These are phyloP conservation scores for Lobosporangium transversale DNA, from an alignment of 192 early-diverging fungal species.

Conservation along the genomic window DNA sequence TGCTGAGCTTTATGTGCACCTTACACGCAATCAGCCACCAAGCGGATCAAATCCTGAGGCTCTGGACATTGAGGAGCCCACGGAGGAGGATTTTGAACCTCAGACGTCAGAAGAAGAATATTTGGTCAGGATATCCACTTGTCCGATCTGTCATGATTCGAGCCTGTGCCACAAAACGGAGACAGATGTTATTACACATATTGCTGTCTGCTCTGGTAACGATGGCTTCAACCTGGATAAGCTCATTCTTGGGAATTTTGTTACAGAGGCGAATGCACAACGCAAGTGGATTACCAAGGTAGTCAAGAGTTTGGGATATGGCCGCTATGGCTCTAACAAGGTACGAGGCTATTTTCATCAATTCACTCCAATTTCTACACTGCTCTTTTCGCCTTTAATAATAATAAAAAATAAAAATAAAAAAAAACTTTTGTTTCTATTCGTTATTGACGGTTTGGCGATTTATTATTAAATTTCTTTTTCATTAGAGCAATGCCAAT, in stretches of 20 bases:
- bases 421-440: background rate
- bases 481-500: conserved; percentile 69
- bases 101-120: conserved; percentile 60
- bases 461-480: background rate
- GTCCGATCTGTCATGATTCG: conserved; percentile 76
- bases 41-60: conserved; percentile 14
- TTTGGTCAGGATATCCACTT: conserved; percentile 69
- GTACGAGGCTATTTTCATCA: too few species aligned
- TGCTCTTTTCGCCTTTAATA: background rate
- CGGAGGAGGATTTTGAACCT: conserved; percentile 46
- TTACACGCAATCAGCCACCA: conserved; percentile 9
- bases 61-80: conserved; percentile 27
- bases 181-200: conserved; percentile 80
- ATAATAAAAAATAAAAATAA: background rate
- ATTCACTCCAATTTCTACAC: too few species aligned
- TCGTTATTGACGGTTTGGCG: background rate
- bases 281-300: conserved; percentile 75
- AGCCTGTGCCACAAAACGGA: conserved; percentile 61
- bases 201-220: conserved; percentile 76
- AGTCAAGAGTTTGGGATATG: conserved; percentile 72
- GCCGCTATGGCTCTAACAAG: conserved; percentile 64
- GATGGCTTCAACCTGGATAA: conserved; percentile 75
- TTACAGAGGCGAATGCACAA: conserved; percentile 79
- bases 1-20: conserved; percentile 7
- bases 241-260: conserved; percentile 79